Evolutionary conservation across 2,329 filamentous ascomycete species (phyloP), one percentile per base, ranked within the genome.

Genomic region (Calonectria naviculata): DNA sequence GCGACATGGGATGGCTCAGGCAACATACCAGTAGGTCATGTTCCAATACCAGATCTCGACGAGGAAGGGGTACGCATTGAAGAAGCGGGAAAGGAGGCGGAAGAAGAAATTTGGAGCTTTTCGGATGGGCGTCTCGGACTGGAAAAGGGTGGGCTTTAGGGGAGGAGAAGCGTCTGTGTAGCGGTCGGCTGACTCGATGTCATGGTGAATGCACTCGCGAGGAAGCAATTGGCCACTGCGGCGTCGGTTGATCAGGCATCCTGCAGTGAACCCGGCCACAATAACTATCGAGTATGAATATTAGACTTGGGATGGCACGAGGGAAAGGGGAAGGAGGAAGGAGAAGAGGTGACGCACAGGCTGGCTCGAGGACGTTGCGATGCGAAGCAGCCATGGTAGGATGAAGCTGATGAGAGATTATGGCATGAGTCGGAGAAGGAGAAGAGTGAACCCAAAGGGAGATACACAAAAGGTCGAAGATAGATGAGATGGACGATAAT

Each of bases 31-130:
- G 71, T 83, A 83, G 9, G 80, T 81, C 73, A 81, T 63, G 54
- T 81, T 82, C 81, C 81, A 83, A 61, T 83, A 83, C 81, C 80
- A 83, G 19, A 83, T 81, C 74, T 83, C 81, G 24, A 81, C 41
- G 8, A 83, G 69, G 29, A 83, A 83, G 0, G 81, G 81, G 62
- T 79, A 83, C 0, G 75, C 71, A 9, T 75, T 76, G 62, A 78
- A 80, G 71, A 83, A 82, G 17, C 78, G 78, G 15, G 78, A 79
- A 1, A 81, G 56, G 1, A 82, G 65, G 15, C 56, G 54, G 47
- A 79, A 79, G 17, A 80, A 34, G 9, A 75, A 0, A 34, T 78
- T 78, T 6, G 77, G 75, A 6, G 77, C 72, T 61, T 66, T 78
- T 56, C 67, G 67, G 1, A 65, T 49, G n/a, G 74, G 74, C 2